A percentile compares a stretch with the other conserved stretches of the same genome.
Evolutionary conservation across 495 filamentous ascomycete species (phyloP).

Genomic region (Eremomyces bilateralis): DNA sequence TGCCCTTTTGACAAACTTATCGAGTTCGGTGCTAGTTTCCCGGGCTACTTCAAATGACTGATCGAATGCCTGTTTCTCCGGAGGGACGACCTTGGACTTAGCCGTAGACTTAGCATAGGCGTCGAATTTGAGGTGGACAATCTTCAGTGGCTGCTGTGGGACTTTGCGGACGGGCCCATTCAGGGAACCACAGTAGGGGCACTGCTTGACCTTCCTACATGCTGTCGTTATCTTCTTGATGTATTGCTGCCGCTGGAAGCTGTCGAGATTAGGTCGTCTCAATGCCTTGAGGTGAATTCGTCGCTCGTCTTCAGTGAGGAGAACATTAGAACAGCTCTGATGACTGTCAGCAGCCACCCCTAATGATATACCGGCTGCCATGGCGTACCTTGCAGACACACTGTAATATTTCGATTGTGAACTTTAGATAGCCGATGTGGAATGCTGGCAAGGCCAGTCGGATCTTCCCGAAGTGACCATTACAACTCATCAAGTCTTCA

Average conservation of each 20-base stretch:
- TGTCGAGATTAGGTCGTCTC: constrained; percentile 66
- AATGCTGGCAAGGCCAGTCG: constrained; percentile 75
- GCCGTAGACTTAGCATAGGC: constrained; percentile 70
- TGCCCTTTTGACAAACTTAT: constrained; percentile 72
- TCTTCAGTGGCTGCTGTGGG: constrained; percentile 54
- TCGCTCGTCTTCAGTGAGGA: constrained; percentile 56
- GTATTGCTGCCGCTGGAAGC: constrained; percentile 52
- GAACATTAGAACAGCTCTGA: constrained; percentile 48
- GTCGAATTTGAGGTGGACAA: constrained; percentile 82
- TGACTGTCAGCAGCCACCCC: constrained; percentile 10
- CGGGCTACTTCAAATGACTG: constrained; percentile 60
- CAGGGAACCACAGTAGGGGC: constrained; percentile 49
- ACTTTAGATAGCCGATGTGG: constrained; percentile 86
- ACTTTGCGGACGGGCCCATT: constrained; percentile 84
- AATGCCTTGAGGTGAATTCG: constrained; percentile 53
- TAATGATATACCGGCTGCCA: constrained; percentile 4
- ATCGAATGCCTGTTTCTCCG: constrained; percentile 63
- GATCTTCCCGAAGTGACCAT: constrained; percentile 89
- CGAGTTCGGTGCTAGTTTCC: constrained; percentile 53
- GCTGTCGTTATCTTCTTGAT: constrained; percentile 73
- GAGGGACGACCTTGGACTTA: constrained; percentile 56
- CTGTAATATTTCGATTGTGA: constrained; percentile 70
- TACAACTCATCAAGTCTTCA: constrained; percentile 52
- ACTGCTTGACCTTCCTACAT: constrained; percentile 63
- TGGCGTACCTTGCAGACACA: constrained; percentile 93